These are phyloP conservation scores for Suillus discolor DNA, from an alignment of 768 basidiomycete genomes.

Conservation along the genomic window DNA sequence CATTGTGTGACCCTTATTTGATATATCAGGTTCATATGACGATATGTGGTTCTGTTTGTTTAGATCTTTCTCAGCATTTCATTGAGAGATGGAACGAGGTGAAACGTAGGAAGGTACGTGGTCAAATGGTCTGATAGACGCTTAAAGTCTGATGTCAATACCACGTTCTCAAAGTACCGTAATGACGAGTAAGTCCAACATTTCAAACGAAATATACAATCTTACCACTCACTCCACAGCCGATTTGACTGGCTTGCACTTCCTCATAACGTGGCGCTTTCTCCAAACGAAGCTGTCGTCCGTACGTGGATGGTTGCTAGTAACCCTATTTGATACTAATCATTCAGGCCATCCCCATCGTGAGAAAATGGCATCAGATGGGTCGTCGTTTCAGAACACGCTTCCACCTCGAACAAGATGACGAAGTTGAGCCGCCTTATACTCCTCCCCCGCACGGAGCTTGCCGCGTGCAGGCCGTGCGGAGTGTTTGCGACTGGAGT, in stretches of 20 bases:
- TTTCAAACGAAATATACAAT: conserved; percentile 4
- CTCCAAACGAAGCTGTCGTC: conserved; percentile 68
- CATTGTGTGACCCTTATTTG: conserved; percentile 6
- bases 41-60: conserved; percentile 74
- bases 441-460: conserved; percentile 46
- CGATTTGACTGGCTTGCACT: conserved; percentile 73
- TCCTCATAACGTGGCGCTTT: conserved; percentile 65
- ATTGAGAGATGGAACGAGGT: conserved; percentile 91
- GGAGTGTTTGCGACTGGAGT: conserved; percentile 92
- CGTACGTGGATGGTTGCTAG: conserved; percentile 39
- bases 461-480: conserved; percentile 77
- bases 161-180: conserved; percentile 23
- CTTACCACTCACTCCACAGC: conserved; percentile 32
- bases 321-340: background rate
- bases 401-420: conserved; percentile 53
- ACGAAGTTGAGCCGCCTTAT: conserved; percentile 44
- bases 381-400: conserved; percentile 66
- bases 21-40: conserved; percentile 76
- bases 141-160: background rate
- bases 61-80: conserved; percentile 94
- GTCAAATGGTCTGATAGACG: background rate
- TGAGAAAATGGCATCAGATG: conserved; percentile 54
- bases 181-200: conserved; percentile 46
- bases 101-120: conserved; percentile 73
- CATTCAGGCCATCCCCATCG: conserved; percentile 67